These are phyloP conservation scores for Eutreptiella sp. DNA, from an alignment of 208 protist species.

Conservation along the genomic window DNA sequence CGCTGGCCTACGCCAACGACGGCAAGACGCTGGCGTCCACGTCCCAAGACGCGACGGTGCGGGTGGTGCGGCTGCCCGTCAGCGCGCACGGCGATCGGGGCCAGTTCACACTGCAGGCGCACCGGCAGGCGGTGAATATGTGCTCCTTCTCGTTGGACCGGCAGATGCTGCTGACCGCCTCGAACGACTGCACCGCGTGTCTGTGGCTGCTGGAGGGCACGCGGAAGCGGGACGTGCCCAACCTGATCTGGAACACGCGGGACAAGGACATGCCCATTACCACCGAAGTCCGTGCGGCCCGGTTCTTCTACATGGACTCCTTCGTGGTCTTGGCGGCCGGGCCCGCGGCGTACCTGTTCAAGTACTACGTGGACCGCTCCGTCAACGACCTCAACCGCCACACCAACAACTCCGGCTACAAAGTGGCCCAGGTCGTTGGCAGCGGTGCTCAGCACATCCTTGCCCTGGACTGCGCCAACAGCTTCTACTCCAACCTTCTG, in stretches of 20 bases:
- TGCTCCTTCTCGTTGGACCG: not conserved
- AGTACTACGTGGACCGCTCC: not conserved
- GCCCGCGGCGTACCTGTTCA: not conserved
- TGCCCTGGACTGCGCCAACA: not conserved
- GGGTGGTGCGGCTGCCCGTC: conserved; percentile 11
- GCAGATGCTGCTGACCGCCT: not conserved
- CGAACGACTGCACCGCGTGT: conserved; percentile 7
- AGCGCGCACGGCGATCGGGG: not conserved
- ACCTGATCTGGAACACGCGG: not conserved
- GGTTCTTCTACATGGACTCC: conserved; percentile 19
- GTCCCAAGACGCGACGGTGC: not conserved
- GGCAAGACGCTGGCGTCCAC: not conserved
- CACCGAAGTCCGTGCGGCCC: not conserved
- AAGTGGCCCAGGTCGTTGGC: not conserved
- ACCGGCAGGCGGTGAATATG: conserved; percentile 3
- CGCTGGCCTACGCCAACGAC: conserved; percentile 14
- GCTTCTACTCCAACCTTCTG: conserved; percentile 2
- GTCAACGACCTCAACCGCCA: not conserved
- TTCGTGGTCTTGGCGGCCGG: conserved; percentile 14
- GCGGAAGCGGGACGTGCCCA: not conserved
- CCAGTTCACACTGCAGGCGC: not conserved
- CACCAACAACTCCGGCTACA: not conserved
- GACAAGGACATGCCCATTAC: not conserved
- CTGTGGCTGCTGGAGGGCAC: conserved; percentile 1
- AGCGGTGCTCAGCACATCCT: not conserved